A percentile compares a stretch with the other conserved stretches of the same genome.
phyloP scores from a whole-genome alignment of 352 stramenopile genomes.

The Phytopythium chamaehyphon region DNA sequence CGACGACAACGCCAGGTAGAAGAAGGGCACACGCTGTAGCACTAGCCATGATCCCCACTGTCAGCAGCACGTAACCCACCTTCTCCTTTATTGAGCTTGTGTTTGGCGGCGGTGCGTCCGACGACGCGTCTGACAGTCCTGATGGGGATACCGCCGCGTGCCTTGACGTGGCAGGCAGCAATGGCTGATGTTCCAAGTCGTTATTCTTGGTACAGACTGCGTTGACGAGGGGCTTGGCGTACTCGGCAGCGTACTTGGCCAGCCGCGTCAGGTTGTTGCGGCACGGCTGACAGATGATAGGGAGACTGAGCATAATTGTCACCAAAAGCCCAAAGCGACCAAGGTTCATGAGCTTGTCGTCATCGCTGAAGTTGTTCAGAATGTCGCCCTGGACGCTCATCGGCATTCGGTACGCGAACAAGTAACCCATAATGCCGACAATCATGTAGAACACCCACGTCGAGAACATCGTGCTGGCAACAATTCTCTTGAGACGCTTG shows the following conservation, averaged over 20 bases:
- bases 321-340: conserved; percentile 53
- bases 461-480: conserved; percentile 86
- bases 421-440: conserved; percentile 82
- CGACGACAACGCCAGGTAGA: conserved; percentile 70
- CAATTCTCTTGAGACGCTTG: conserved; percentile 75
- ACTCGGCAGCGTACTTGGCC: conserved; percentile 33
- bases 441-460: conserved; percentile 90
- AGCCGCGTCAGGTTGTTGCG: conserved; percentile 56
- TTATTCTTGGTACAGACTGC: neutral
- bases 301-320: conserved; percentile 68
- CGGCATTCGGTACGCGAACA: conserved; percentile 57
- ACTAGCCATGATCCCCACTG: conserved; percentile 55
- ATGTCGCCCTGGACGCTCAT: conserved; percentile 61
- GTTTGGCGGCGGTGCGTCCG: neutral
- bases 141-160: neutral
- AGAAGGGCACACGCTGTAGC: conserved; percentile 67
- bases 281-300: conserved; percentile 71
- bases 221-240: conserved; percentile 10
- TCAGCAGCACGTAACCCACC: conserved; percentile 54
- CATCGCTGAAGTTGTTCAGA: conserved; percentile 65
- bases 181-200: neutral
- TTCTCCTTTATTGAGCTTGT: conserved; percentile 2
- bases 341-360: conserved; percentile 69
- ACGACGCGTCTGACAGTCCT: neutral
- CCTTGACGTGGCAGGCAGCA: conserved; percentile 1